Evolutionary conservation across 2,329 filamentous ascomycete genomes (phyloP), one percentile per base, ranked within the genome.

Genomic region (Colletotrichum falcatum): DNA sequence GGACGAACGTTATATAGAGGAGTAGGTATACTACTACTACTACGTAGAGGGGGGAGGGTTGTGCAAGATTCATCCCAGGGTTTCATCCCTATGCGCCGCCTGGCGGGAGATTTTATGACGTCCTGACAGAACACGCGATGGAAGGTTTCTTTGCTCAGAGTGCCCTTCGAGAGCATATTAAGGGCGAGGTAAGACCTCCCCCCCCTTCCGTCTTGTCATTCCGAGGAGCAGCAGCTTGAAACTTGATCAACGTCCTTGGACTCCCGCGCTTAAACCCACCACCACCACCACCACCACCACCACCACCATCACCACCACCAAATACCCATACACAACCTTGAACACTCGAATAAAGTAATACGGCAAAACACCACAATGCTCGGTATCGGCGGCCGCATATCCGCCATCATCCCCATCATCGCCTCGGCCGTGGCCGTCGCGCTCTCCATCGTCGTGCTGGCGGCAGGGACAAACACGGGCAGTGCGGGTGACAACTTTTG

Each of bases 401-500:
- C 70, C 5, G 55, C 62, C 0, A 53, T 73, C 6, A 44, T 73
- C 3, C 72, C 72, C n/a, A 65, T 72, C 9, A 37, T 66, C 16
- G 66, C 70, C 0, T 60, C 72, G 55, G 59, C 66, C 16, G 70
- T 72, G 2, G 59, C 72, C 28, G 62, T 82, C 77, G 2, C 90
- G 81, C 88, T 79, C 39, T 66, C 59, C 3, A 59, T 67, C 4
- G 59, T 73, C 3, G 55, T 73, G 7, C 23, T 73, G 5, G 63
- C 59, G 11, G 39, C 72, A 7, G 72, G 72, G 5, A 66, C 59
- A 16, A 55, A n/a, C 23, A 62, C 70, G n/a, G 23, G 58, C 30
- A 66, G 55, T 16, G 70, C 56, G 11, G 51, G 60, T 3, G 30
- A 54, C n/a, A 65, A 72, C 18, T 73, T 61, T 60, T 73, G 66